Evolutionary conservation across 768 basidiomycete species (phyloP).

Genomic region (Austroboletus festivus): DNA sequence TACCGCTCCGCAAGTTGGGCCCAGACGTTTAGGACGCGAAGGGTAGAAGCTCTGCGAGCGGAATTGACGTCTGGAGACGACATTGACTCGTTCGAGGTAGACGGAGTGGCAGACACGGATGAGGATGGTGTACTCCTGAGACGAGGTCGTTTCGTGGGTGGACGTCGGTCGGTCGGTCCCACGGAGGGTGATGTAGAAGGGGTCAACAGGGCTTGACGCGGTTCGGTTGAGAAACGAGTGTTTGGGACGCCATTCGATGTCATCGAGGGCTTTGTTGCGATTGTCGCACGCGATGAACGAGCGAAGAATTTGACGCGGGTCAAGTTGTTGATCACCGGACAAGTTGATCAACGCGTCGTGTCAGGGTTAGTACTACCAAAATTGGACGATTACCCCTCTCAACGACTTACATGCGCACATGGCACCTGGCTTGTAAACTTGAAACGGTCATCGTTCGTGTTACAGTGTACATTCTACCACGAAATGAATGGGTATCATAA

Average conservation of each 20-base stretch:
- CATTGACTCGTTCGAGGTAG: slow-evolving; percentile 25
- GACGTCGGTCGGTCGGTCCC: slow-evolving; percentile 33
- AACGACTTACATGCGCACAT: background rate
- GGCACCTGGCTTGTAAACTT: too few species aligned
- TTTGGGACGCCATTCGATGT: background rate
- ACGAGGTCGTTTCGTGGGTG: slow-evolving; percentile 50
- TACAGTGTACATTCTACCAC: slow-evolving; percentile 15
- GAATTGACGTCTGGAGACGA: slow-evolving; percentile 44
- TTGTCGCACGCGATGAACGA: slow-evolving; percentile 9
- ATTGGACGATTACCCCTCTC: background rate
- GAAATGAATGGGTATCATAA: slow-evolving; percentile 14
- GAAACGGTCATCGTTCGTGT: slow-evolving; percentile 7
- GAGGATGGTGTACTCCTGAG: slow-evolving; percentile 44
- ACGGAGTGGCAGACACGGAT: slow-evolving; percentile 36
- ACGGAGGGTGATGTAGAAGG: slow-evolving; percentile 31
- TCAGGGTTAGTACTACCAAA: slow-evolving; percentile 12
- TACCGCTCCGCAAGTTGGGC: slow-evolving; percentile 66
- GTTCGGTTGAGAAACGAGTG: slow-evolving; percentile 9
- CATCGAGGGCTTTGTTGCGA: slow-evolving; percentile 11
- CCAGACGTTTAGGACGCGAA: slow-evolving; percentile 63
- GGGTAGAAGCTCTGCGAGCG: slow-evolving; percentile 50
- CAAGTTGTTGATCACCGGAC: too few species aligned
- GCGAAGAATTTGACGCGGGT: slow-evolving; percentile 1
- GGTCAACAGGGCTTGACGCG: slow-evolving; percentile 17
- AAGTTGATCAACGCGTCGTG: slow-evolving; percentile 16